Evolutionary conservation across 257 asterid genomes (phyloP).

Genomic region (Jasminum sambac): DNA sequence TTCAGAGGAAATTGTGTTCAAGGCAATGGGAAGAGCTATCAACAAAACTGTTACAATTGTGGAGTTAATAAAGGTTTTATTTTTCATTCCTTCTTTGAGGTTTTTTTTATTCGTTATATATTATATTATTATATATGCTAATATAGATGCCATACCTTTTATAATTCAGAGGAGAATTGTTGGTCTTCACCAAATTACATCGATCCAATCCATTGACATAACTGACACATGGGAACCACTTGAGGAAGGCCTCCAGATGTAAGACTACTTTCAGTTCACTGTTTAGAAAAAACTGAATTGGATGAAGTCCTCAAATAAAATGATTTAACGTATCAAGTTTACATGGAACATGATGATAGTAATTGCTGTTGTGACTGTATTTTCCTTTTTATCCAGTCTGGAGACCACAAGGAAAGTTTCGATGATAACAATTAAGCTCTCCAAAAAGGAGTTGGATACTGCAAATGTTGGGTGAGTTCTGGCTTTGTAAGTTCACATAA

Average conservation of each 20-base stretch:
- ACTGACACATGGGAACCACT: conserved; percentile 98
- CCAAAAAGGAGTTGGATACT: conserved; percentile 67
- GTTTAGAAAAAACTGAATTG: not conserved
- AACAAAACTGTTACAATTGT: conserved; percentile 69
- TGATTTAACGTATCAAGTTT: conserved; percentile 3
- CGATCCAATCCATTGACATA: conserved; percentile 83
- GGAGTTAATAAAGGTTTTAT: conserved; percentile 65
- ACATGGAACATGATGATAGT: not conserved
- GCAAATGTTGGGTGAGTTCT: conserved; percentile 69
- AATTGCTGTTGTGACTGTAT: not conserved
- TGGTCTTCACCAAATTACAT: conserved; percentile 89
- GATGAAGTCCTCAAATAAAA: conserved; percentile 5
- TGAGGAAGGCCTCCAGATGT: conserved; percentile 97
- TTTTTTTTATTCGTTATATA: not conserved
- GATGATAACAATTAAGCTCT: conserved; percentile 78
- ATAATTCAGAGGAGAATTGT: conserved; percentile 80
- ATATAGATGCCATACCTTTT: conserved; percentile 14
- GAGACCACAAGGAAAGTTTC: conserved; percentile 95
- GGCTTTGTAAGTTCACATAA: not conserved
- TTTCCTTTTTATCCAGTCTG: conserved; percentile 46
- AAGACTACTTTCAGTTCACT: conserved; percentile 32
- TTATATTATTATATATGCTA: conserved; percentile 25
- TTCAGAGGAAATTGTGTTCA: conserved; percentile 58
- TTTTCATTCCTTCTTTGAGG: not conserved
- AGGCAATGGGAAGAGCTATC: conserved; percentile 86